Conservation (phyloP, 2,329 filamentous ascomycete genomes). For the Botrytis aclada region DNA sequence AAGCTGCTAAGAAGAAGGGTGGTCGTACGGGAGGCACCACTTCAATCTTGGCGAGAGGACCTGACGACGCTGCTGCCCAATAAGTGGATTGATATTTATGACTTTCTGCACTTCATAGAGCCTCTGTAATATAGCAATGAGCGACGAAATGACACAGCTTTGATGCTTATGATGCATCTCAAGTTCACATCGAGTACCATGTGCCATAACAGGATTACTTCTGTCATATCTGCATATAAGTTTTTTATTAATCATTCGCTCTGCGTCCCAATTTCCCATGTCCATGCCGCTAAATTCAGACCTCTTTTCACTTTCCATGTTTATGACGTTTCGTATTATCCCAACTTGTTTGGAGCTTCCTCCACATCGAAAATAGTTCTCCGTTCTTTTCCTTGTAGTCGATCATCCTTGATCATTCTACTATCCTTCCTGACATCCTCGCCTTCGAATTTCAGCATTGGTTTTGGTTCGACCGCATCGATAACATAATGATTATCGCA, state of each 20-base stretch:
- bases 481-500: conserved; percentile 98
- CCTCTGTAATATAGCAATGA: conserved; percentile 39
- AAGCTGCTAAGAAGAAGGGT: conserved; percentile 95
- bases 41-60: conserved; percentile 68
- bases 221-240: conserved; percentile 10
- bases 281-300: conserved; percentile 37
- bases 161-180: conserved; percentile 1
- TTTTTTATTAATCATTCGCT: not conserved
- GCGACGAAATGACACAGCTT: conserved; percentile 29
- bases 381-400: conserved; percentile 57
- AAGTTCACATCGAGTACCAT: not conserved
- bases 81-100: conserved; percentile 23
- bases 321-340: conserved; percentile 46
- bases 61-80: conserved; percentile 37
- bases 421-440: conserved; percentile 84
- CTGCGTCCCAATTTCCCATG: not conserved
- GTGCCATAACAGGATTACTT: not conserved
- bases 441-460: conserved; percentile 81
- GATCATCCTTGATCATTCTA: conserved; percentile 90
- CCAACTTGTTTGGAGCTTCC: conserved; percentile 70
- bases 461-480: conserved; percentile 80
- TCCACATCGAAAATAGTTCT: conserved; percentile 74
- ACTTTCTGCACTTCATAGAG: conserved; percentile 31
- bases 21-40: conserved; percentile 69
- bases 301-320: not conserved